phyloP scores from a whole-genome alignment of 768 basidiomycete species.

The Xanthoconium stramineum region DNA sequence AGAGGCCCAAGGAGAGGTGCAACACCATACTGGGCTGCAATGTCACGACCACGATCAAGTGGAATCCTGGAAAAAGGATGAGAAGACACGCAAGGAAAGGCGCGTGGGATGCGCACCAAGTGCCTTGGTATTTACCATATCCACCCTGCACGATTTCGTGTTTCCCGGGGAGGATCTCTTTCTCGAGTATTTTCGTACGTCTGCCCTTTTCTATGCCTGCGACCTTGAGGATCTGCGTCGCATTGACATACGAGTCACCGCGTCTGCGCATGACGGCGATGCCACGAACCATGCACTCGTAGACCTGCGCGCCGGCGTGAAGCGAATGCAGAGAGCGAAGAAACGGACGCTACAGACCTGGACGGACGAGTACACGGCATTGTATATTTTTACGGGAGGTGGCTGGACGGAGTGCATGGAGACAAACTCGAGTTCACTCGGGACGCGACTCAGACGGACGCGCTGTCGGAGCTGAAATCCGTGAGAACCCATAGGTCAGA shows the following conservation, averaged over 20 bases:
- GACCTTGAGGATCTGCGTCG: conserved; percentile 98
- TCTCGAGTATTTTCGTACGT: conserved; percentile 94
- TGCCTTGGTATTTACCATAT: conserved; percentile 99
- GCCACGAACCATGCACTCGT: conserved; percentile 97
- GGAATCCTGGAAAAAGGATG: conserved; percentile 71
- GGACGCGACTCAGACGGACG: conserved; percentile 32
- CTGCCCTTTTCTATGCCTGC: conserved; percentile 97
- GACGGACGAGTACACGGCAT: conserved; percentile 89
- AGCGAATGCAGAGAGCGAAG: neutral
- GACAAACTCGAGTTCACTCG: conserved; percentile 19
- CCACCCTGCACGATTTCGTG: conserved; percentile 99
- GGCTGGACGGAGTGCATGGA: conserved; percentile 37
- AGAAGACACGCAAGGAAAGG: conserved; percentile 3
- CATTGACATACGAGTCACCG: conserved; percentile 94
- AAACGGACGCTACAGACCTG: conserved; percentile 46
- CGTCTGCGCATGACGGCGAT: conserved; percentile 98
- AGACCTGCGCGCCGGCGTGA: conserved; percentile 53
- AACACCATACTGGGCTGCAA: conserved; percentile 90
- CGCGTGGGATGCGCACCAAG: conserved; percentile 63
- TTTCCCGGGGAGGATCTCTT: conserved; percentile 91
- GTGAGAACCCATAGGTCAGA: conserved; percentile 18
- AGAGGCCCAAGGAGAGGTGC: conserved; percentile 82
- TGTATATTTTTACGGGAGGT: conserved; percentile 80
- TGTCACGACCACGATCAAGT: conserved; percentile 88
- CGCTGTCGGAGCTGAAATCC: conserved; percentile 33